phyloP scores from a whole-genome alignment of 2,329 filamentous ascomycete genomes.

The Diatrype stigma region DNA sequence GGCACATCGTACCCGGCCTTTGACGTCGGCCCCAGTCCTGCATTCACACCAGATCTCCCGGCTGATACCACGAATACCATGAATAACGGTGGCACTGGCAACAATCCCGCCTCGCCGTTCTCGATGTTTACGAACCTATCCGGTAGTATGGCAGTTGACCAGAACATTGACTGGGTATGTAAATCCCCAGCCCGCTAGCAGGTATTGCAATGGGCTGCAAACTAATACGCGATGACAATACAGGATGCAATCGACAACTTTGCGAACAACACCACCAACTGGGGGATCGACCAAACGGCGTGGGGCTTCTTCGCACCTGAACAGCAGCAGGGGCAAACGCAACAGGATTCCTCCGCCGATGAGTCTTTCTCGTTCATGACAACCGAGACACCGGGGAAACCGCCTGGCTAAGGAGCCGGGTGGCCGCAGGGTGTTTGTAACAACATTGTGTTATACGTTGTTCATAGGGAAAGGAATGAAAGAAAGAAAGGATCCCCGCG shows the following conservation, averaged over 20 bases:
- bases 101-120: constrained; percentile 41
- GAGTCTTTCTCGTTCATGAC: constrained; percentile 27
- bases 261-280: constrained; percentile 50
- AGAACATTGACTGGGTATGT: constrained; percentile 59
- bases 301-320: constrained; percentile 46
- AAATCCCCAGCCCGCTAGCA: constrained; percentile 3
- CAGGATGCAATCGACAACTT: constrained; percentile 56
- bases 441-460: too few species aligned
- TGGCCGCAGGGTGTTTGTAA: too few species aligned
- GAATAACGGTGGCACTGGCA: constrained; percentile 3
- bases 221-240: constrained; percentile 7
- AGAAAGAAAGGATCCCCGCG: too few species aligned
- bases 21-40: constrained; percentile 35
- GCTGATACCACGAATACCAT: constrained; percentile 28
- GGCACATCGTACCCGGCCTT: constrained; percentile 38
- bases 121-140: constrained; percentile 48
- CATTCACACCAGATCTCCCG: constrained; percentile 34
- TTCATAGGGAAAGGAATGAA: too few species aligned
- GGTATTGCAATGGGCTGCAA: constrained; percentile 15
- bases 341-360: constrained; percentile 24
- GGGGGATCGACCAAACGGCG: constrained; percentile 44
- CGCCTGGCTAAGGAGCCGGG: constrained; percentile 5
- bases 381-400: constrained; percentile 15
- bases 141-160: constrained; percentile 41
- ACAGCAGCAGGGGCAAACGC: constrained; percentile 24